Evolutionary conservation across 2,329 filamentous ascomycete species (phyloP), one percentile per base, ranked within the genome.

Genomic region (Aureobasidium melanogenum): DNA sequence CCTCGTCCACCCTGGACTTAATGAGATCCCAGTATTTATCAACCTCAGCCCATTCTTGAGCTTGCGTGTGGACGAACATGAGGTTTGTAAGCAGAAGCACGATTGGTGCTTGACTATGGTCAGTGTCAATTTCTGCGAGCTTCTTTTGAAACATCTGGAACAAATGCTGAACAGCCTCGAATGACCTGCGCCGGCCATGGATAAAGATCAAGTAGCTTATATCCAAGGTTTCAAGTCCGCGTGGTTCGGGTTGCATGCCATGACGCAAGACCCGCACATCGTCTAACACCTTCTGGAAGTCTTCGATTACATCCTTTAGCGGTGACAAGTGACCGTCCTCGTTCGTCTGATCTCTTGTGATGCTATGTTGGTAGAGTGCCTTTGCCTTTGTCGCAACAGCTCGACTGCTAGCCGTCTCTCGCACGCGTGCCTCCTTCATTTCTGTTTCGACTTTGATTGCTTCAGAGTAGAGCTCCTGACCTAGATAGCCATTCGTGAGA

Each of bases 21-120:
- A 85, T 80, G 28, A 86, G 71, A 1, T 81, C 66, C 90, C 91
- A 96, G 55, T 83, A 85, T 48, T 80, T 73, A 64, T 84, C 80
- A 22, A 93, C 84, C 56, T 83, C 79, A 5, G 81, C 76, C 65
- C 84, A 81, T 24, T 85, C 79, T 41, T 78, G 74, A 19, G 85
- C 81, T 56, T 79, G 76, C 46, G 84, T 75, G 68, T 88, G 82
- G 0, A 84, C 80, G 24, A 80, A 76, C 87, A 96, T 92, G 62
- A 93, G 73, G 9, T 86, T 80, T 54, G 80, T 79, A 24, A 89
- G 74, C 60, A 92, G 74, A 17, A 76, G 71, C 2, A 84, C 73
- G 0, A 86, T 82, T 17, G 82, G 74, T 1, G 10, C 36, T 15
- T 69, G 61, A 47, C 64, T 72, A 65, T 36, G 70, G 6, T 67